Base-by-base conservation (phyloP, 345 rosid species). In the Murraya koenigii region DNA sequence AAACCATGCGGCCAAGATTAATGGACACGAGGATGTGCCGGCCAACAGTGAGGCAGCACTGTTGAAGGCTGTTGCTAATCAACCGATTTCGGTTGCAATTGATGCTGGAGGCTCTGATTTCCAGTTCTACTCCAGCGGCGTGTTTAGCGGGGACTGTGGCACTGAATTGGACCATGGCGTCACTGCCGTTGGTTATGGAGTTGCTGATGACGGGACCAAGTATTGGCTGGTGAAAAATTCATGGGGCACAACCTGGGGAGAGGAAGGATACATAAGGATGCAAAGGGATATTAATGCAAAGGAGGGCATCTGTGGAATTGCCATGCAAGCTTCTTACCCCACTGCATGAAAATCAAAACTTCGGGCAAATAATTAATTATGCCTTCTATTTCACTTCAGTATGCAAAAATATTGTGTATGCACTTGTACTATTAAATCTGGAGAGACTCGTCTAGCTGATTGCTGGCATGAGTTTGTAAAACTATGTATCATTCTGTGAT, bases 11-110 rank as follows among this genome's bases (percentile, higher is more conserved):
- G 61, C 84, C 69, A 75, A 85, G 88, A 83, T 75, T 17, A 49
- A 19, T 72, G 80, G 61, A 78, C 84, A 26, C 60, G 66, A 74
- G 61, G 90, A 81, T 33, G 68, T 58, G 7, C 56, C 71, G 2
- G 41, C 74, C 55, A 66, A 75, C 10, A 80, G 23, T 3, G 72
- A 69, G 10, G 4, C 13, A 26, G 58, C 59, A 7, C 35, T 69
- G 13, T 22, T 44, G 59, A 47, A 47, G 5, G 72, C 59, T 1
- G 72, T 69, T 1, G 58, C 72, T 4, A 69, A 69, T 14, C 72
- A 69, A 17, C 72, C 72, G 3, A 54, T 69, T 4, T 69, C 72
- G 0, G 72, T 69, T 14, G 58, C 72, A 9, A 69, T 47, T 3
- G 72, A 69, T 7, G 72, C 58, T 0, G 58, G 72, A 6, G 58